Percentiles rank a stretch among this genome's conserved stretches.
Conservation (phyloP, 331 rosid genomes). For the Rosa hybrid region DNA sequence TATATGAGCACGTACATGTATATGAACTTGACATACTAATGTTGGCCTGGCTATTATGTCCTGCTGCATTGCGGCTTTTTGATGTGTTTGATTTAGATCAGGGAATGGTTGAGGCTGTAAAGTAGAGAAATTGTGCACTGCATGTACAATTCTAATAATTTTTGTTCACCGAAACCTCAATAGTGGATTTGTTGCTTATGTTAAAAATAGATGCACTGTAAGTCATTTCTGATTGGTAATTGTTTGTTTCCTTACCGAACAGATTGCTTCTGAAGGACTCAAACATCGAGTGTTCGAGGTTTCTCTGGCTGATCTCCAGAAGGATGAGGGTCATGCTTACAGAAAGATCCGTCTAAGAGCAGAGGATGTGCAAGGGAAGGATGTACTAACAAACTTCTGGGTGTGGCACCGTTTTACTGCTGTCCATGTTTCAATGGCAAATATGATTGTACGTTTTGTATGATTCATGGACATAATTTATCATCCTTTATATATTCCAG, state of each 20-base stretch:
- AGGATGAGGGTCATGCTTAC: slow-evolving; percentile 40
- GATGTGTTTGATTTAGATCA: background rate
- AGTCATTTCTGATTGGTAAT: background rate
- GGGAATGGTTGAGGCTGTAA: background rate
- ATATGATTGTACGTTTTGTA: background rate
- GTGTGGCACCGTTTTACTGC: slow-evolving; percentile 17
- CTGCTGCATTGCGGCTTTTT: too few relatives aligned
- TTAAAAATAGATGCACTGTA: background rate
- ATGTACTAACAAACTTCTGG: slow-evolving; percentile 41
- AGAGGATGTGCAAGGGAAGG: slow-evolving; percentile 44
- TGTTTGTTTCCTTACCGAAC: background rate
- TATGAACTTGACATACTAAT: too few relatives aligned
- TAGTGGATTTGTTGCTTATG: background rate
- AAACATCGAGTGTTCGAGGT: slow-evolving; percentile 73
- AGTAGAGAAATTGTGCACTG: background rate
- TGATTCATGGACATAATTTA: background rate
- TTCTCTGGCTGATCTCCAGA: slow-evolving; percentile 44
- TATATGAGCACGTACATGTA: background rate
- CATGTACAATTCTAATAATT: background rate
- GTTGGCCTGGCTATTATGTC: too few relatives aligned
- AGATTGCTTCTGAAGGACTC: slow-evolving; percentile 64
- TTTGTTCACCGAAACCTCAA: background rate
- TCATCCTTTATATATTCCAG: slow-evolving; percentile 25
- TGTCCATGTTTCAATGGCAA: background rate
- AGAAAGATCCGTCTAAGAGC: slow-evolving; percentile 45